These are phyloP conservation scores for Adansonia rubrostipa DNA, from an alignment of 441 rosid genomes.

Conservation along the genomic window DNA sequence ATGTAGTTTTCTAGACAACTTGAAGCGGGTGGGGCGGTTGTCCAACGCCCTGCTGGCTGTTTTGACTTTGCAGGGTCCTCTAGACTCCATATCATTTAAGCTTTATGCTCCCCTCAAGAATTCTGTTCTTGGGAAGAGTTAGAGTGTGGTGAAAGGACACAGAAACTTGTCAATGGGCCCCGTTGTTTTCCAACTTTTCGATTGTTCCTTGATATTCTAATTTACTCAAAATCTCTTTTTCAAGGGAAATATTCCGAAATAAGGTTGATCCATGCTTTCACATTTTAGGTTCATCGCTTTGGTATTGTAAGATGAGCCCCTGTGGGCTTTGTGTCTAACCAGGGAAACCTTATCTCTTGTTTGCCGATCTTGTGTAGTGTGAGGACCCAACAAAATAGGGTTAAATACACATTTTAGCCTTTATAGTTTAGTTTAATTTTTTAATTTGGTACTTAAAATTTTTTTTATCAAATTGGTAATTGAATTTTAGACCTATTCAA, in stretches of 20 bases:
- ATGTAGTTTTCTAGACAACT: not conserved
- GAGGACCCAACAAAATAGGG: not conserved
- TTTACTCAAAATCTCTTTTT: not conserved
- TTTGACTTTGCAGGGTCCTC: not conserved
- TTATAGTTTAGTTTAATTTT: too few relatives aligned
- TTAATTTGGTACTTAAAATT: too few relatives aligned
- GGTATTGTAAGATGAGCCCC: not conserved
- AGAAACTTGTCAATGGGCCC: not conserved
- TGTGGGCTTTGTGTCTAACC: not conserved
- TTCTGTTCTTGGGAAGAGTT: not conserved
- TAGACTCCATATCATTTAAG: not conserved
- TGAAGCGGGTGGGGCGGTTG: not conserved
- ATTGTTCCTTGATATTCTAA: not conserved
- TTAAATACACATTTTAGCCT: too few relatives aligned
- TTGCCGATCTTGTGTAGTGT: not conserved
- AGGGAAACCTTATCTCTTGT: not conserved
- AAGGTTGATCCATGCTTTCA: not conserved
- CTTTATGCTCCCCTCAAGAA: too few relatives aligned
- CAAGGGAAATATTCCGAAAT: not conserved
- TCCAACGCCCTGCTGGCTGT: not conserved
- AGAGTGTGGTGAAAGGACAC: conserved; percentile 5
- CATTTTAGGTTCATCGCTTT: not conserved
- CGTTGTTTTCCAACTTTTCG: not conserved
- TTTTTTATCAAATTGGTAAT: too few relatives aligned
- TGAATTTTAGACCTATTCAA: too few relatives aligned